Evolutionary conservation across 129 eudicot genomes (phyloP).

Genomic region (Lactuca sativa): DNA sequence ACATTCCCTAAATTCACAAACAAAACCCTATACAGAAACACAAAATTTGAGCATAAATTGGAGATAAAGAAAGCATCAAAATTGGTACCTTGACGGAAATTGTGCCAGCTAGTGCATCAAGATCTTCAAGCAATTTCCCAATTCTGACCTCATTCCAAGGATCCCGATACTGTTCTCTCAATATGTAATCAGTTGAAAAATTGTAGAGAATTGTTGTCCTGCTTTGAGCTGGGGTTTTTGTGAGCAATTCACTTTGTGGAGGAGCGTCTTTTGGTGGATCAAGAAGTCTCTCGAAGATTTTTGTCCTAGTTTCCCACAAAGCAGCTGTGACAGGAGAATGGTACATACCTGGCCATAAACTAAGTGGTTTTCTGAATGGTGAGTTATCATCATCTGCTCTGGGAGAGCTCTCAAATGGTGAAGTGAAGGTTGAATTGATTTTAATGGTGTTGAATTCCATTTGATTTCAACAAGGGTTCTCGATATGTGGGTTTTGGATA

Average conservation of each 20-base stretch:
- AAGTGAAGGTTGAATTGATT: conserved; percentile 64
- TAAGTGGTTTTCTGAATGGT: conserved; percentile 58
- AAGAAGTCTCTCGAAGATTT: conserved; percentile 67
- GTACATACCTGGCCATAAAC: conserved; percentile 99
- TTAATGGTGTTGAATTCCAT: conserved; percentile 54
- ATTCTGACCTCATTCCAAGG: conserved; percentile 98
- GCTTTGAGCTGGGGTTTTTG: conserved; percentile 70
- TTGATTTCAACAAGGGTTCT: background rate
- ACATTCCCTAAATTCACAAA: background rate
- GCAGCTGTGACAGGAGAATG: conserved; percentile 99
- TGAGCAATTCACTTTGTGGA: conserved; percentile 76
- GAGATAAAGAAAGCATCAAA: background rate
- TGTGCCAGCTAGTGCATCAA: conserved; percentile 98
- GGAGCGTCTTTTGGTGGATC: conserved; percentile 89
- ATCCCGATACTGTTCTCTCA: conserved; percentile 98
- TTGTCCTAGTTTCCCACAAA: conserved; percentile 88
- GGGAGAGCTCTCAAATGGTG: conserved; percentile 56
- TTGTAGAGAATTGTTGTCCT: conserved; percentile 74
- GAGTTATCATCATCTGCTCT: conserved; percentile 32
- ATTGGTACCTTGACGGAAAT: conserved; percentile 82
- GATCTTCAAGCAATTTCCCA: conserved; percentile 98
- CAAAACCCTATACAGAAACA: background rate
- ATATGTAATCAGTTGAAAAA: conserved; percentile 74
- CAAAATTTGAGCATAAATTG: background rate
- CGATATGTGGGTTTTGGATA: conserved; percentile 10